phyloP scores from a whole-genome alignment of 768 basidiomycete species.

The Termitomyces sp. region DNA sequence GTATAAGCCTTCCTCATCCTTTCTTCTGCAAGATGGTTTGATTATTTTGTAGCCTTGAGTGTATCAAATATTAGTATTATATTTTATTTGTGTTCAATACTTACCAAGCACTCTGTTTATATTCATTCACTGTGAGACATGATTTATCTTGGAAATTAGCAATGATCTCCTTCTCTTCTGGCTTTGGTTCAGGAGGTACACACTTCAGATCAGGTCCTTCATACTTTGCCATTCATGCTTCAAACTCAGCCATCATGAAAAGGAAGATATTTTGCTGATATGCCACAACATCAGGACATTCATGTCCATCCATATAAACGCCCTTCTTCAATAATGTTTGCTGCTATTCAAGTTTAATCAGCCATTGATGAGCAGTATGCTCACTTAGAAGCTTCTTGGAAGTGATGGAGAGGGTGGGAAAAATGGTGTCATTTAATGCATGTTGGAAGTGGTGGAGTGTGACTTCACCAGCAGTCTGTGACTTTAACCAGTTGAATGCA shows the following conservation, averaged over 20 bases:
- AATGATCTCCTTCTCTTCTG: no score
- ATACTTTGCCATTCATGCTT: not conserved
- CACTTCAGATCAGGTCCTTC: not conserved
- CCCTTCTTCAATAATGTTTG: not conserved
- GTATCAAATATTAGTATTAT: not conserved
- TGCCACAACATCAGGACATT: not conserved
- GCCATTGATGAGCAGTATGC: not conserved
- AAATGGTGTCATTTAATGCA: no score
- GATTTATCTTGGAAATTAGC: not conserved
- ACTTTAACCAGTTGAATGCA: no score
- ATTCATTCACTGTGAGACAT: not conserved
- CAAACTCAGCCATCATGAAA: not conserved
- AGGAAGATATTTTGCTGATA: not conserved
- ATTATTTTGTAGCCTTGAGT: not conserved
- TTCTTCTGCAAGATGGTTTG: no score
- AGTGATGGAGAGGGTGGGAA: not conserved
- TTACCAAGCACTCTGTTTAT: not conserved
- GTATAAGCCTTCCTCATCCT: no score
- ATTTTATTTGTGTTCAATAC: not conserved
- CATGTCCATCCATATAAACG: not conserved
- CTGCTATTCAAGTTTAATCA: not conserved
- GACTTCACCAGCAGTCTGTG: no score
- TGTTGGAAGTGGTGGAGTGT: no score
- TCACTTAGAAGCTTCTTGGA: not conserved
- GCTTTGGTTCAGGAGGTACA: no score